Base-by-base conservation (phyloP, 2,329 filamentous ascomycete species). In the Clonostachys chloroleuca region DNA sequence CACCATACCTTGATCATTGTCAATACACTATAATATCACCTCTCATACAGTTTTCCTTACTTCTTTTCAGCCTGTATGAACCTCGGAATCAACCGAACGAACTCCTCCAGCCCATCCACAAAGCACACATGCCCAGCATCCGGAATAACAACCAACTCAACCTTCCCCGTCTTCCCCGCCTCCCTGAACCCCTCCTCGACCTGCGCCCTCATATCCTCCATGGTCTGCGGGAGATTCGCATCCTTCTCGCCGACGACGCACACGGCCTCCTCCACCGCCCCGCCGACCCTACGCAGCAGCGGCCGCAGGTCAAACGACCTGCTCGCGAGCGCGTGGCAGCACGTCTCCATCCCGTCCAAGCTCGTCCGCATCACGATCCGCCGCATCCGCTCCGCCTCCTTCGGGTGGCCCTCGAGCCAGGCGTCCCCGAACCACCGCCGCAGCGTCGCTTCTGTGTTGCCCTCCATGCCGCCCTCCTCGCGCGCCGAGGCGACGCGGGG, bases 211-310 rank as follows among this genome's bases (percentile, higher is more conserved):
- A 72, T 67, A 9, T 59, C 59, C 20, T 57, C 49, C 70, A 74
- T 73, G 14, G 57, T 59, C 45, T 59, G 48, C 1, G 66, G 66
- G 17, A 73, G 50, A 47, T 72, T 66, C 8, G 65, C 66, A 49
- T 72, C 70, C 34, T 69, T 67, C 49, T 72, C 66, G 1, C 70
- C 67, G 0, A 67, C 68, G 3, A 74, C 49, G 16, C 68, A 58
- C 42, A 72, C 40, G 1, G 62, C 68, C 36, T 62, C 58, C 14
- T 67, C 57, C 2, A 68, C 62, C 13, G 59, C 57, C 5, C 50
- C 41, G 1, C 67, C 68, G 1, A 72, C 58, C 33, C 59, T 56
- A 1, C 46, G 46, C 8, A 63, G 59, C 5, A 67, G 52, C n/a
- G 64, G 66, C 3, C 62, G 58, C 14, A 73, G 52, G 52, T 74